Conservation (phyloP, 805 yeast genomes). For the Barnettozyma populi region DNA sequence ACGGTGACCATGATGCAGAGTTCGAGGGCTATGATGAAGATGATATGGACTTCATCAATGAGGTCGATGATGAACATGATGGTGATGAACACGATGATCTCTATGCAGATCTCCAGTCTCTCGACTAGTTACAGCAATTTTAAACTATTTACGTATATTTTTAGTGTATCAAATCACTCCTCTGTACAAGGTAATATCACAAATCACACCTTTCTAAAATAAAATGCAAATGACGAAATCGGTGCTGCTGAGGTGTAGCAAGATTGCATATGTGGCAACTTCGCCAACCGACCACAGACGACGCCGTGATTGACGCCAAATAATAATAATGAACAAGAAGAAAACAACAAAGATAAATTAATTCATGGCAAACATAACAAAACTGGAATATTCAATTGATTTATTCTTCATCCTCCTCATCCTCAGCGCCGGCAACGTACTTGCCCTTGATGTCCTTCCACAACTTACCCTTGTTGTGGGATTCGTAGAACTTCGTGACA, state of each 20-base stretch:
- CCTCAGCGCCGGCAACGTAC: slow-evolving; percentile 54
- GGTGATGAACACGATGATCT: background rate
- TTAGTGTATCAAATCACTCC: background rate
- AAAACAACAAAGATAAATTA: background rate
- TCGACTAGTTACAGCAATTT: background rate
- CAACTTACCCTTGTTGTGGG: slow-evolving; percentile 78
- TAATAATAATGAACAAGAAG: background rate
- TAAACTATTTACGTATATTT: slow-evolving; percentile 11
- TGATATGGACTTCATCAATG: background rate
- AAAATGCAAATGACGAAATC: slow-evolving; percentile 5
- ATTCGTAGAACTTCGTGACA: slow-evolving; percentile 65
- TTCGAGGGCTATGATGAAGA: background rate
- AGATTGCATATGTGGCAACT: background rate
- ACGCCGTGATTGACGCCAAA: background rate
- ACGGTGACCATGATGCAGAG: background rate
- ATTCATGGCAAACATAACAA: slow-evolving; percentile 2
- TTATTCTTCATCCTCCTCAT: slow-evolving; percentile 46
- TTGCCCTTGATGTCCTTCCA: slow-evolving; percentile 74
- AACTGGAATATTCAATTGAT: slow-evolving; percentile 4
- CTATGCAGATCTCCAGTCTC: background rate
- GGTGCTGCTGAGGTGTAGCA: background rate
- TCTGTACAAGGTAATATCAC: background rate
- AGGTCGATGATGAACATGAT: background rate
- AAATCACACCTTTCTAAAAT: background rate
- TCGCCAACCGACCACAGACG: too few relatives aligned